Base-by-base conservation (phyloP, 352 stramenopile species). In the Elongisporangium prolatum region DNA sequence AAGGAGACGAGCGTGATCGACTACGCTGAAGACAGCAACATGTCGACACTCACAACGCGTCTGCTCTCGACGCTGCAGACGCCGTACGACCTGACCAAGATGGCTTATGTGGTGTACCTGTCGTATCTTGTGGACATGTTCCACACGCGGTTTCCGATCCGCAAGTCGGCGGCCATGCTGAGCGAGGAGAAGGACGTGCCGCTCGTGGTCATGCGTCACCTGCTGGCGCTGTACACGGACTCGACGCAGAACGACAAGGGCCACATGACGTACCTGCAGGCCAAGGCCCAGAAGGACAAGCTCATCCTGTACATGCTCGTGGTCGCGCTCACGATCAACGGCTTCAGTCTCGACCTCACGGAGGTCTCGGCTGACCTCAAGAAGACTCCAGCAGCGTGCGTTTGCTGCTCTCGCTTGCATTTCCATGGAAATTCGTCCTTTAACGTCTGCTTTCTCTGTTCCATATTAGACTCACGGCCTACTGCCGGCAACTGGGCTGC, bases 281-380 rank as follows among this genome's bases (percentile, higher is more conserved):
- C 84, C 47, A 94, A 94, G 69, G 58, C 71, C 11, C 77, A 82
- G 60, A 92, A 92, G 64, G 84, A 94, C 66, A 90, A 94, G 72
- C 68, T 92, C 50, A 72, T 86, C 37, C 54, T 94, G 18, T 80
- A 90, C 66, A 67, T 94, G 64, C 64, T 94, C 21, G 77, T 88
- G 48, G 69, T 91, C 20, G 84, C 81, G 49, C 68, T 94, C 24
- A 92, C 80, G 17, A 57, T 91, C 20, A 89, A 88, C 64, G 66
- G 61, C 49, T 94, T 90, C 66, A 90, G 67, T 22, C 64, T 94
- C 65, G 80, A 91, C 56, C 69, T 94, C 48, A 81, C 82, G 11
- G 82, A 90, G 47, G 56, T 92, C 56, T 71, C 67, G 14, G 56
- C 69, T 20, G 84, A 94, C 56, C 71, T 94, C 18, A 94, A 94